A percentile compares a stretch with the other conserved stretches of the same genome.
Evolutionary conservation across 2,329 filamentous ascomycete species (phyloP).

Genomic region (Chrysosporium queenslandicum): DNA sequence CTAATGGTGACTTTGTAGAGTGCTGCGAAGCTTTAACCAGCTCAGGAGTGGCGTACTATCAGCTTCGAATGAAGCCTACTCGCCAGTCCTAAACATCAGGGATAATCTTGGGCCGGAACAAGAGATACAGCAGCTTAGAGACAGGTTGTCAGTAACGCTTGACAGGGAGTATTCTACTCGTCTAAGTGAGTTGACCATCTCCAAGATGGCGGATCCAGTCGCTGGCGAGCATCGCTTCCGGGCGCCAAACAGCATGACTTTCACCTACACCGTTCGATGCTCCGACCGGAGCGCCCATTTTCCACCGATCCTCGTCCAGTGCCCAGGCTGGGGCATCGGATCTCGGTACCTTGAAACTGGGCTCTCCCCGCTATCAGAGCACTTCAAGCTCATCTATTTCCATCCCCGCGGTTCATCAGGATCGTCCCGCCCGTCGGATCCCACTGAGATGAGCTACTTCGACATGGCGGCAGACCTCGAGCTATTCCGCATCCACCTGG

Average conservation of each 20-base stretch:
- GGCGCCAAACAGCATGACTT: constrained; percentile 16
- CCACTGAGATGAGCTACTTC: constrained; percentile 19
- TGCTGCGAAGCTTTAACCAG: no score
- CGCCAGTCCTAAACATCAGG: no score
- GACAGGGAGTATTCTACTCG: no score
- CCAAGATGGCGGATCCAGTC: constrained; percentile 6
- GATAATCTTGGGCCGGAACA: no score
- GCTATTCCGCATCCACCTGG: constrained; percentile 20
- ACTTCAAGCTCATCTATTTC: constrained; percentile 22
- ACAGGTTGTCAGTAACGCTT: no score
- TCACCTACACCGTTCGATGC: constrained; percentile 18
- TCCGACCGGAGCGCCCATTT: not conserved
- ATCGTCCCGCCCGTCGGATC: constrained; percentile 14
- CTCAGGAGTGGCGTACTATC: no score
- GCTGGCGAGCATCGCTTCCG: constrained; percentile 18
- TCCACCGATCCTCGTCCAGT: constrained; percentile 19
- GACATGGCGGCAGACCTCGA: constrained; percentile 23
- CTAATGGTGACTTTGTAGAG: no score
- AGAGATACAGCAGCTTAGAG: no score
- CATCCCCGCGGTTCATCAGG: constrained; percentile 23
- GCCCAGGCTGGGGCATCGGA: constrained; percentile 23
- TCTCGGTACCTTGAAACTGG: constrained; percentile 19
- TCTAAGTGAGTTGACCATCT: no score
- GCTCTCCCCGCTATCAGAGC: constrained; percentile 15
- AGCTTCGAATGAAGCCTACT: no score